phyloP scores from a whole-genome alignment of 2,329 filamentous ascomycete species.

The Xylaria hypoxylon region DNA sequence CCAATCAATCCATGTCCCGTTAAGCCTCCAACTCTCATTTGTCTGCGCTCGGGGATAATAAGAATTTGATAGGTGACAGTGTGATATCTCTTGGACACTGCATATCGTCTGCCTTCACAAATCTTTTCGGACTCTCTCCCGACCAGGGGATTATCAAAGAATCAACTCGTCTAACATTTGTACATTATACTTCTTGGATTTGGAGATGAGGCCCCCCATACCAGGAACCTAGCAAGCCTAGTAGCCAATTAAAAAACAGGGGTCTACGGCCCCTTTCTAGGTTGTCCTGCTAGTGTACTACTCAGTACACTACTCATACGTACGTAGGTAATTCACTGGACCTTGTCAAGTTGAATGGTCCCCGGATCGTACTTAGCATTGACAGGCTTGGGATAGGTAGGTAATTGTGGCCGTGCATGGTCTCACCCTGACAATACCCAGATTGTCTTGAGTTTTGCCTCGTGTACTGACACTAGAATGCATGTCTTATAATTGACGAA shows the following conservation, averaged over 20 bases:
- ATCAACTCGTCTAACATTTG: not conserved
- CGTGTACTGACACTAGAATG: conserved; percentile 15
- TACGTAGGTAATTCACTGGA: conserved; percentile 9
- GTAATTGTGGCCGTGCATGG: not conserved
- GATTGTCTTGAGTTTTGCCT: conserved; percentile 12
- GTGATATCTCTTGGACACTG: conserved; percentile 27
- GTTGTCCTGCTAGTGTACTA: conserved; percentile 9
- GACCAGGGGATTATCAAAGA: conserved; percentile 1
- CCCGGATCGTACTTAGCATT: conserved; percentile 17
- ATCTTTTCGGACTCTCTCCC: conserved; percentile 23
- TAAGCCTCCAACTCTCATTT: conserved; percentile 18
- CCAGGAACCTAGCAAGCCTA: conserved; percentile 16
- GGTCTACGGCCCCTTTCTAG: conserved; percentile 32
- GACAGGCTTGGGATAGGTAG: conserved; percentile 8
- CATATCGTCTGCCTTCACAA: conserved; percentile 18
- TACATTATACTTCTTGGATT: conserved; percentile 19
- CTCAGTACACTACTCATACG: too few relatives aligned
- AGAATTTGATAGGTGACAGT: conserved; percentile 18
- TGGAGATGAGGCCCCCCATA: conserved; percentile 28
- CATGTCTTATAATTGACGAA: conserved; percentile 27
- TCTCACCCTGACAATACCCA: conserved; percentile 20
- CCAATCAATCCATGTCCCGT: conserved; percentile 22
- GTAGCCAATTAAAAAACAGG: conserved; percentile 21
- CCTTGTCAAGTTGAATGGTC: conserved; percentile 10
- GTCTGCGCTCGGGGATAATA: conserved; percentile 15